Percentiles rank a stretch among this genome's conserved stretches.
Conservation (phyloP, 495 filamentous ascomycete species). For the Neurospora sp. region DNA sequence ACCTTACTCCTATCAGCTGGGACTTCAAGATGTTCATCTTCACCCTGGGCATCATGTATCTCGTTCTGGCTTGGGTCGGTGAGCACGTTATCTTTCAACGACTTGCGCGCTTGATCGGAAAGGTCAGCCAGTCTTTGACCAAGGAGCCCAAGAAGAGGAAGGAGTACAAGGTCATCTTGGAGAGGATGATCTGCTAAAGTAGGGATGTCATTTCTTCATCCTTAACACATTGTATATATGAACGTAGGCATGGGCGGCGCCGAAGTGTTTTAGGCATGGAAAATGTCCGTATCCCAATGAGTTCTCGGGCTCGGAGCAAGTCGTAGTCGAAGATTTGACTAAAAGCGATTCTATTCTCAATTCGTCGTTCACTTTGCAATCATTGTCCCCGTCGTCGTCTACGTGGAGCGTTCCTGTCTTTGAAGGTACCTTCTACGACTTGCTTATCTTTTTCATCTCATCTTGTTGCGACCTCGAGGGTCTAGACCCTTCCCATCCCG, state of each 20-base stretch:
- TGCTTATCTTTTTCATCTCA: neutral
- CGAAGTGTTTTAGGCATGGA: neutral
- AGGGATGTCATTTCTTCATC: neutral
- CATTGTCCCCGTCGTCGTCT: neutral
- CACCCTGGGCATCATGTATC: constrained; percentile 53
- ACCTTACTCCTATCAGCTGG: constrained; percentile 64
- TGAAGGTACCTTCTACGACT: neutral
- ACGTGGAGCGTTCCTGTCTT: neutral
- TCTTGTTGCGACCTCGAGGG: neutral
- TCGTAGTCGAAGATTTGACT: neutral
- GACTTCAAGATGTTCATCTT: constrained; percentile 65
- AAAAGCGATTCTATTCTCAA: neutral
- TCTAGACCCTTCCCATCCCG: neutral
- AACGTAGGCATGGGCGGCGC: neutral
- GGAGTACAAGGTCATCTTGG: constrained; percentile 71
- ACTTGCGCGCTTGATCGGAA: constrained; percentile 59
- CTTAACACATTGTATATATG: neutral
- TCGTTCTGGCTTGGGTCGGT: constrained; percentile 54
- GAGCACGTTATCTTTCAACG: constrained; percentile 61
- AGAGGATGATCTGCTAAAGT: constrained; percentile 50
- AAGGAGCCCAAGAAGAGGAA: constrained; percentile 65
- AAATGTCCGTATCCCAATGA: neutral
- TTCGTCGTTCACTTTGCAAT: neutral
- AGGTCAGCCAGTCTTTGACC: constrained; percentile 41
- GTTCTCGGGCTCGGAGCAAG: neutral